phyloP scores from a whole-genome alignment of 106 monocot genomes.

The Platanthera guangdongensis region DNA sequence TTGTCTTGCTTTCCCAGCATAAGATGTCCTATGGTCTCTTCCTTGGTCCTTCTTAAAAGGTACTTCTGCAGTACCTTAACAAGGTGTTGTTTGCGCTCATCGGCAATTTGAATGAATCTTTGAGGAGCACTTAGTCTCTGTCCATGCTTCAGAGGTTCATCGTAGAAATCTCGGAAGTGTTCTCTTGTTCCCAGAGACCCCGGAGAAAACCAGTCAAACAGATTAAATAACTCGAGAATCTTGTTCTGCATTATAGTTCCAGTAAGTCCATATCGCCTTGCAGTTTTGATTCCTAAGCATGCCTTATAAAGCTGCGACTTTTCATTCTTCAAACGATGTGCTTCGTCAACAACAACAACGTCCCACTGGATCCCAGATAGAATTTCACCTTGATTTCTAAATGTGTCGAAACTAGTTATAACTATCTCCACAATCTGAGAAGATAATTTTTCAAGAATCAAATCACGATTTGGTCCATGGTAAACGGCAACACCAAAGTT shows the following conservation, averaged over 20 bases:
- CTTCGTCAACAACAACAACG: conserved; percentile 85
- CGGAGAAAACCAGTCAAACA: conserved; percentile 95
- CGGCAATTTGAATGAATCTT: conserved; percentile 69
- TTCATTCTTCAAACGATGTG: conserved; percentile 92
- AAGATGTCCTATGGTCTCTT: conserved; percentile 96
- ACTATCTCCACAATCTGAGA: conserved; percentile 48
- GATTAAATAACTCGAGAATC: conserved; percentile 84
- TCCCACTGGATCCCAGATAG: conserved; percentile 65
- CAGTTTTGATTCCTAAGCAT: conserved; percentile 70
- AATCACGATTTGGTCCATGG: conserved; percentile 93
- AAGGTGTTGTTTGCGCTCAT: conserved; percentile 75
- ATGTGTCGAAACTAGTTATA: conserved; percentile 93
- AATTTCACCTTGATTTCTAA: conserved; percentile 65
- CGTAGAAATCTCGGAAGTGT: conserved; percentile 88
- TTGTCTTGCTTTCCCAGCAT: conserved; percentile 99
- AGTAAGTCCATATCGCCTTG: conserved; percentile 81
- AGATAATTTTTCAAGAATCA: conserved; percentile 61
- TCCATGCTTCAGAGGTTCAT: conserved; percentile 90
- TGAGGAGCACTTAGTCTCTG: conserved; percentile 87
- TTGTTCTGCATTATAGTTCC: conserved; percentile 98
- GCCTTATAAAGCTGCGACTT: conserved; percentile 78
- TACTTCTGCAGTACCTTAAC: conserved; percentile 59
- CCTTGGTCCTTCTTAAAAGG: conserved; percentile 88
- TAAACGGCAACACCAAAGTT: conserved; percentile 62
- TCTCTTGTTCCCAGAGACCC: conserved; percentile 79